Evolutionary conservation across 163 green algal genomes (phyloP).

Genomic region (Chlamydomonas reinhardtii): DNA sequence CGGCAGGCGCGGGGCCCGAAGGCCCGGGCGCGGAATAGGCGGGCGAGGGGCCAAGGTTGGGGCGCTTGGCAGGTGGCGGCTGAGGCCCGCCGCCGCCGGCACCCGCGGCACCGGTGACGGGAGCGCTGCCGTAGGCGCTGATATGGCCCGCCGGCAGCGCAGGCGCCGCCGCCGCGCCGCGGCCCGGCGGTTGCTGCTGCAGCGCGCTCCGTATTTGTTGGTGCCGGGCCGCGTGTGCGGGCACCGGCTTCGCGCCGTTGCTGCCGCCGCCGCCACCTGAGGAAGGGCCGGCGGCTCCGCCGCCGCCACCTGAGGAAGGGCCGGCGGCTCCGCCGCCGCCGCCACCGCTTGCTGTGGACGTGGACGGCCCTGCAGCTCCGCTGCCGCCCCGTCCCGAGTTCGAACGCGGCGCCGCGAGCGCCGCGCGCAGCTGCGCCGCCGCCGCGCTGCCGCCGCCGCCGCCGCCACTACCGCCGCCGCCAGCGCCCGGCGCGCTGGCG

Average conservation of each 20-base stretch:
- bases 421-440: neutral
- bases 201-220: neutral
- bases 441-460: too few relatives aligned
- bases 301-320: too few relatives aligned
- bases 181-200: neutral
- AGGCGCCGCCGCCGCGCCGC: neutral
- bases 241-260: too few relatives aligned
- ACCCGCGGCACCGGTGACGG: too few relatives aligned
- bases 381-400: too few relatives aligned
- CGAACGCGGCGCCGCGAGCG: too few relatives aligned
- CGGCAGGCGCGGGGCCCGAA: too few relatives aligned
- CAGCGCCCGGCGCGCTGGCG: neutral
- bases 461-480: too few relatives aligned
- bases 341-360: neutral
- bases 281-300: neutral
- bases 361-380: too few relatives aligned
- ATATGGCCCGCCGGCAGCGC: neutral
- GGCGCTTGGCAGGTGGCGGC: slow-evolving; percentile 33
- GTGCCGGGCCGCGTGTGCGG: too few relatives aligned
- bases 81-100: too few relatives aligned
- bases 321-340: neutral
- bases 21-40: neutral
- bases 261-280: neutral
- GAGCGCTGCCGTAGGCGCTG: slow-evolving; percentile 9
- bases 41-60: slow-evolving; percentile 9